A percentile compares a stretch with the other conserved stretches of the same genome.
These are phyloP conservation scores for Lecanicillium sp. DNA, from an alignment of 2,329 filamentous ascomycete species.

Conservation along the genomic window DNA sequence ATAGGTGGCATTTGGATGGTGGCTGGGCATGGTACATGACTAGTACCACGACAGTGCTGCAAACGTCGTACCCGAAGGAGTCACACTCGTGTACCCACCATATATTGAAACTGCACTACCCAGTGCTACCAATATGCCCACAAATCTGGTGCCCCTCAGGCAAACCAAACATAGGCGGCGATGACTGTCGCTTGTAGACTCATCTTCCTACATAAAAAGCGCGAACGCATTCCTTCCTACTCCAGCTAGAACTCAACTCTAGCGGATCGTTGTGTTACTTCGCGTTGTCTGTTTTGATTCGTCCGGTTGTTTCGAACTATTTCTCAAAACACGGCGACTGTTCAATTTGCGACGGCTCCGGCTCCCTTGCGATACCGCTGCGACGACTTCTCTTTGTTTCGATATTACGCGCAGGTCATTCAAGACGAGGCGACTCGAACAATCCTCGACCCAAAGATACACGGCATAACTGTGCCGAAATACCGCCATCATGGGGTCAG, in stretches of 20 bases:
- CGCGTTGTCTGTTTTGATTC: background rate
- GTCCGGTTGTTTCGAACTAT: background rate
- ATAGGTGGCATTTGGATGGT: too few relatives aligned
- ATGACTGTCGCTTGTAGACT: background rate
- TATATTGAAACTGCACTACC: background rate
- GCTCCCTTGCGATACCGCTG: background rate
- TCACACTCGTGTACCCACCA: background rate
- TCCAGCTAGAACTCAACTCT: background rate
- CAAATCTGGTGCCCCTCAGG: slow-evolving; percentile 9
- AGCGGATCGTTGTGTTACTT: background rate
- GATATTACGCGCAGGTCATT: background rate
- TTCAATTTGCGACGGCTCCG: background rate
- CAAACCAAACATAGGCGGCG: background rate
- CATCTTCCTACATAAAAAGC: slow-evolving; percentile 3
- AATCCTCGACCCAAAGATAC: too few relatives aligned
- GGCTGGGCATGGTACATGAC: background rate
- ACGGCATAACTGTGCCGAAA: background rate
- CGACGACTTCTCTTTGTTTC: background rate
- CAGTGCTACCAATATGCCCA: background rate
- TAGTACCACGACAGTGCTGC: background rate
- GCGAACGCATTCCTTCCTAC: slow-evolving; percentile 2
- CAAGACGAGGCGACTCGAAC: too few relatives aligned
- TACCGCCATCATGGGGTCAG: slow-evolving; percentile 11
- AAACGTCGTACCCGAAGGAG: background rate
- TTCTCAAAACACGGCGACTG: background rate